Evolutionary conservation across 139 green algal species (phyloP).

Genomic region (Chlorella sp.): DNA sequence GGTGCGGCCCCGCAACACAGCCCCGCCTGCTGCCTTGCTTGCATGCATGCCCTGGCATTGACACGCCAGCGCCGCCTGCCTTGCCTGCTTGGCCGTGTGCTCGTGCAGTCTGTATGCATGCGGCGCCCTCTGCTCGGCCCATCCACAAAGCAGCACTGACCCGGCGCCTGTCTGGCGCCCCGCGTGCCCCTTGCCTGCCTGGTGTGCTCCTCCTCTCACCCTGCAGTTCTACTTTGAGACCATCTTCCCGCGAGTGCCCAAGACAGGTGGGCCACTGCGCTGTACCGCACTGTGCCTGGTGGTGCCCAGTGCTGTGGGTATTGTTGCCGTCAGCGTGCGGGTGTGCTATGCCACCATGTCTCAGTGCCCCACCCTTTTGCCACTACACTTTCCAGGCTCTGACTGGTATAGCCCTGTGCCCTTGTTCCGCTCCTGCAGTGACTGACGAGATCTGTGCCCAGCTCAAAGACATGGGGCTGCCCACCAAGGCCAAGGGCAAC

Average conservation of each 20-base stretch:
- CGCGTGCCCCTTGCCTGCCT: not conserved
- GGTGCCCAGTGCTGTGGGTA: not conserved
- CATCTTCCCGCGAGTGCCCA: constrained; percentile 95
- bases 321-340: not conserved
- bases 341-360: not conserved
- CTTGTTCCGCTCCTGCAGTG: constrained; percentile 46
- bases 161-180: not conserved
- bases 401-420: not conserved
- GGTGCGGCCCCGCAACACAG: not conserved
- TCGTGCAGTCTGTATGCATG: not conserved
- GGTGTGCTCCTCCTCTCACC: not conserved
- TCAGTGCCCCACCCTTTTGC: not conserved
- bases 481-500: constrained; percentile 80
- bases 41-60: not conserved
- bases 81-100: too few species aligned
- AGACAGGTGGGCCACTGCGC: constrained; percentile 56
- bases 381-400: not conserved
- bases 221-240: constrained; percentile 98
- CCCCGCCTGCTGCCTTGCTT: not conserved
- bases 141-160: not conserved
- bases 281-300: not conserved
- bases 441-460: constrained; percentile 75
- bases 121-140: not conserved
- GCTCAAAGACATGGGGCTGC: constrained; percentile 73
- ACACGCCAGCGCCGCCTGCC: too few species aligned